Evolutionary conservation across 495 filamentous ascomycete genomes (phyloP), one percentile per base, ranked within the genome.

Genomic region (Hypoxylon fuscum): DNA sequence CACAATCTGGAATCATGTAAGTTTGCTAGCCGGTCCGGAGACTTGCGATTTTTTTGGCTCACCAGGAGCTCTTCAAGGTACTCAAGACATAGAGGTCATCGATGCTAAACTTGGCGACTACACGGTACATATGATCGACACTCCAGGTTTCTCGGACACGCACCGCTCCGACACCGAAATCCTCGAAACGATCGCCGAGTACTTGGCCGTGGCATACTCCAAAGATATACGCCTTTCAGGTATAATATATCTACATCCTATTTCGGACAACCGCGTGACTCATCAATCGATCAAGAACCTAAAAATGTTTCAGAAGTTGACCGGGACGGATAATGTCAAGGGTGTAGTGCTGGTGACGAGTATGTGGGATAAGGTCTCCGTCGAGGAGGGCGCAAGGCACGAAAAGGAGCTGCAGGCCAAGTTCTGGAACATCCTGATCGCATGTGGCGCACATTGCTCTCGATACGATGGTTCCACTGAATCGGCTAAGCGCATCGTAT

Each of bases 221-320:
- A 2, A 53, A 8, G 22, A 60, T 2, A 52, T 66, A 34, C 57
- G 49, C 22, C 47, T 72, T 9, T 66, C 61, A 12, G 76, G 75
- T 8, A 74, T 79, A 31, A 68, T 80, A 15, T 80, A 82, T 55
- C 66, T 84, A 0, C 82, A 84, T 55, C 69, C 71, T 3, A 84
- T 83, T 48, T 70, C 63, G 10, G 74, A 81, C 11, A 52, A 43
- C 3, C 65, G 76, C 0, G 69, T 83, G 62, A 55, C 64, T 15
- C 76, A 77, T 6, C 75, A 78, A 0, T 68, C 74, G n/a, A 63
- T 52, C 15, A 71, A 69, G 10, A 82, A 81, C 48, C 45, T 85
- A 0, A 35, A 50, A 6, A 80, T 81, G 71, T 83, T 84, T 66
- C 63, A 68, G 35, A 69, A 77, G 48, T 65, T 83, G 1, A 79